These are phyloP conservation scores for Syzygium aqueum DNA, from an alignment of 345 rosid genomes.

Conservation along the genomic window DNA sequence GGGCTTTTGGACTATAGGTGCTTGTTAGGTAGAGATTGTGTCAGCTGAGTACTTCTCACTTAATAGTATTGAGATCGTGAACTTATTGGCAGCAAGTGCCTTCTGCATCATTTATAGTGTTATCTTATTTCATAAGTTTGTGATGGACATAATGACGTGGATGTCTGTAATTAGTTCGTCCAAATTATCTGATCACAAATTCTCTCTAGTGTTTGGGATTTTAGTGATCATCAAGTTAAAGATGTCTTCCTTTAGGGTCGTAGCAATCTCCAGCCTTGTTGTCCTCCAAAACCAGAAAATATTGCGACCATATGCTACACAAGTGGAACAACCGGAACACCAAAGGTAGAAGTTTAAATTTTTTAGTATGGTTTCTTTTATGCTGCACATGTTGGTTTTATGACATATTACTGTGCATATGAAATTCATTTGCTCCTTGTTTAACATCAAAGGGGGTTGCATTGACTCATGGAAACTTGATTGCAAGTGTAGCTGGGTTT, in stretches of 20 bases:
- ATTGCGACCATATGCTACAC: slow-evolving; percentile 94
- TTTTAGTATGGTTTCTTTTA: slow-evolving; percentile 5
- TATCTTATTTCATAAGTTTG: background rate
- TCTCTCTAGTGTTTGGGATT: background rate
- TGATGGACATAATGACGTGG: background rate
- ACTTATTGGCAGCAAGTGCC: background rate
- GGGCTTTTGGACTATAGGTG: background rate
- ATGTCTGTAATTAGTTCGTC: background rate
- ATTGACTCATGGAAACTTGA: slow-evolving; percentile 76
- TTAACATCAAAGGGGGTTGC: slow-evolving; percentile 54
- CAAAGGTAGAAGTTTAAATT: slow-evolving; percentile 43
- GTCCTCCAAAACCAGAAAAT: slow-evolving; percentile 74
- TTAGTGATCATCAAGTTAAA: slow-evolving; percentile 1
- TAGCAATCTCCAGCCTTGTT: slow-evolving; percentile 55
- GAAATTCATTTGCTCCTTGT: background rate
- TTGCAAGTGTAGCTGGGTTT: slow-evolving; percentile 72
- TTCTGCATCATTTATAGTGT: background rate
- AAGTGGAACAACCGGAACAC: slow-evolving; percentile 97
- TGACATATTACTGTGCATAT: background rate
- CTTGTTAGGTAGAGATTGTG: background rate
- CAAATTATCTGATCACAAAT: background rate
- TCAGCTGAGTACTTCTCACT: background rate
- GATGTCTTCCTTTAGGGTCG: slow-evolving; percentile 53
- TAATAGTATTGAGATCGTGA: background rate
- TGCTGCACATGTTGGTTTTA: slow-evolving; percentile 5